phyloP scores from a whole-genome alignment of 2,329 filamentous ascomycete genomes.

The Ustilaginoidea virens region DNA sequence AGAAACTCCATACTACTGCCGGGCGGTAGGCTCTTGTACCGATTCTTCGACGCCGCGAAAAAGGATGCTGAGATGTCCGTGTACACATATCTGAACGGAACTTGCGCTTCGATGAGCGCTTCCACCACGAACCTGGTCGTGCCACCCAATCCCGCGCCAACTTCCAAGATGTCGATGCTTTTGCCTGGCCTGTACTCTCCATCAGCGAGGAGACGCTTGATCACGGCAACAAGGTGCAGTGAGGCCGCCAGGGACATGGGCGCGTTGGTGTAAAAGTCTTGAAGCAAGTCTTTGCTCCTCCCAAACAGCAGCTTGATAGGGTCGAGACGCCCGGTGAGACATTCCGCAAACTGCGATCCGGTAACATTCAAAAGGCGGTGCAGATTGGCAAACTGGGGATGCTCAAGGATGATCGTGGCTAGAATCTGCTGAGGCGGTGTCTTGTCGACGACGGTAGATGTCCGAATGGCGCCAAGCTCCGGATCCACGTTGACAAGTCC shows the following conservation, averaged over 20 bases:
- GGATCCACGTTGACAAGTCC: too few relatives aligned
- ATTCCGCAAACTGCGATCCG: conserved; percentile 20
- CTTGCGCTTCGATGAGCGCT: conserved; percentile 8
- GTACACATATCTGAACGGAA: conserved; percentile 23
- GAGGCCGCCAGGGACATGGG: conserved; percentile 10
- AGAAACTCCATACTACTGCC: conserved; percentile 11
- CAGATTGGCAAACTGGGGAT: background rate
- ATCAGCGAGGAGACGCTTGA: conserved; percentile 7
- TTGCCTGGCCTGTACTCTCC: too few relatives aligned
- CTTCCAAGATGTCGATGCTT: too few relatives aligned
- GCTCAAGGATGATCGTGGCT: conserved; percentile 11
- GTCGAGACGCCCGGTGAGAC: conserved; percentile 20
- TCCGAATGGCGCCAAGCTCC: too few relatives aligned
- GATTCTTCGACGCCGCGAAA: conserved; percentile 12
- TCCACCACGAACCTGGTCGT: conserved; percentile 18
- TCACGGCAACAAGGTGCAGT: background rate
- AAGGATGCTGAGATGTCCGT: conserved; percentile 24
- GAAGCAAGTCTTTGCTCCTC: conserved; percentile 13
- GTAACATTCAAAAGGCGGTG: conserved; percentile 3
- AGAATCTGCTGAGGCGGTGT: too few relatives aligned
- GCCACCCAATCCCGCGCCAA: conserved; percentile 23
- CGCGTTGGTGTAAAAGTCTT: conserved; percentile 19
- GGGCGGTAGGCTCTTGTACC: conserved; percentile 11
- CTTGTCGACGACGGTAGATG: too few relatives aligned
- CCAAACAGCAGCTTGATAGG: conserved; percentile 23